Conservation (phyloP, 495 filamentous ascomycete genomes). For the Lindgomyces ingoldianus region DNA sequence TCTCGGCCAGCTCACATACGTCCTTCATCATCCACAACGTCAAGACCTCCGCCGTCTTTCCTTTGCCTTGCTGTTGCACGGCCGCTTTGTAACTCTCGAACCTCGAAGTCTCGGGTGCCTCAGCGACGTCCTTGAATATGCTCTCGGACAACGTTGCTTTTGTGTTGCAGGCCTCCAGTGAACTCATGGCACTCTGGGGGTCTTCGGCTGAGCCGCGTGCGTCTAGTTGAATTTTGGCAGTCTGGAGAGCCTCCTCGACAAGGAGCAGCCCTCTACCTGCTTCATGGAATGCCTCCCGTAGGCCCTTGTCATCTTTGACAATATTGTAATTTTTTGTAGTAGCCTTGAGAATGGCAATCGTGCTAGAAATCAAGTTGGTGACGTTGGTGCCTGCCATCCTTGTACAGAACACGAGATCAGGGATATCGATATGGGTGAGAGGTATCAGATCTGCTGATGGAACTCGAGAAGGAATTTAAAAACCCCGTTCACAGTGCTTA, state of each 20-base stretch:
- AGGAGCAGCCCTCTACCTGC: background rate
- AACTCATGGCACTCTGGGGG: background rate
- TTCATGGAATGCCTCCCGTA: background rate
- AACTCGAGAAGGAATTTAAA: constrained; percentile 1
- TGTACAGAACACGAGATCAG: background rate
- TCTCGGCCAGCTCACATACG: constrained; percentile 5
- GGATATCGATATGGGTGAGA: background rate
- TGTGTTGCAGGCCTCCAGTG: constrained; percentile 3
- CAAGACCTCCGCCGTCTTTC: background rate
- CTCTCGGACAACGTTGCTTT: constrained; percentile 1
- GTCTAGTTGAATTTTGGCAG: constrained; percentile 2
- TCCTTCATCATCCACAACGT: constrained; percentile 2
- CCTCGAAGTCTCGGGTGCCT: background rate
- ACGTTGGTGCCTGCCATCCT: background rate
- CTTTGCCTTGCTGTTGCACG: background rate
- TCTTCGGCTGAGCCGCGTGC: background rate
- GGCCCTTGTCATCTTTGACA: background rate
- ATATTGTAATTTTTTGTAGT: background rate
- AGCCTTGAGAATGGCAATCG: background rate
- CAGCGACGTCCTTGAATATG: constrained; percentile 3
- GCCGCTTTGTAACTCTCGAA: background rate
- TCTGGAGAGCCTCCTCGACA: background rate
- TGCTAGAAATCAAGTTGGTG: constrained; percentile 1
- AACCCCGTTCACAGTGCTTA: background rate
- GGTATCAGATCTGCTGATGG: background rate